Evolutionary conservation across 2,329 filamentous ascomycete genomes (phyloP).

Genomic region (Thelonectria blattea): DNA sequence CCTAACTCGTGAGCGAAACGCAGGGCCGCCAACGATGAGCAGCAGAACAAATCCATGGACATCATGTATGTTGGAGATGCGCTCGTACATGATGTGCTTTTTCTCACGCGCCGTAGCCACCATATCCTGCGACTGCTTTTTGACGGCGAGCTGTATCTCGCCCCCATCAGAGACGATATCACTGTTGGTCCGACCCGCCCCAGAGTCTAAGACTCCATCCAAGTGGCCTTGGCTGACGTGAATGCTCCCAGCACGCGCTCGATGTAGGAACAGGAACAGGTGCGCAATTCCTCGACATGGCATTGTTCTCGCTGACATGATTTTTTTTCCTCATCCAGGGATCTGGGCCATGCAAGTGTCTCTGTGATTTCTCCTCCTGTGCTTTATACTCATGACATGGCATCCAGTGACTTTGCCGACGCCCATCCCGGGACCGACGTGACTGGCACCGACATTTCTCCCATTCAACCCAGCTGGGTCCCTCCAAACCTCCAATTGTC

Average conservation of each 20-base stretch:
- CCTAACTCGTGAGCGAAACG: background rate
- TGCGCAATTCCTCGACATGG: background rate
- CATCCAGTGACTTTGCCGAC: slow-evolving; percentile 25
- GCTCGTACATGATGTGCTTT: fast-evolving
- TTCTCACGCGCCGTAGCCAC: slow-evolving; percentile 13
- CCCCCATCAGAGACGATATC: slow-evolving; percentile 18
- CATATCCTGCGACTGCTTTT: slow-evolving; percentile 25
- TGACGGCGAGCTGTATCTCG: slow-evolving; percentile 14
- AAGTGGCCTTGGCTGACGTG: background rate
- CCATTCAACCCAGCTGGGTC: slow-evolving; percentile 27
- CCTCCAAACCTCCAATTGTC: slow-evolving; percentile 26
- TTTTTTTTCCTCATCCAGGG: background rate
- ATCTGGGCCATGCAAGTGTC: slow-evolving; percentile 27
- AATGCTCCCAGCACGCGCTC: slow-evolving; percentile 5
- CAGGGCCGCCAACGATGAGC: slow-evolving; percentile 28
- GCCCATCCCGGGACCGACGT: slow-evolving; percentile 13
- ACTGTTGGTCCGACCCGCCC: background rate
- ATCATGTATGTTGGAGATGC: slow-evolving; percentile 19
- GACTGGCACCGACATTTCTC: slow-evolving; percentile 27
- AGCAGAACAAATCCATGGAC: slow-evolving; percentile 29
- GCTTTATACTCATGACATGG: background rate
- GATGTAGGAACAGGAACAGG: slow-evolving; percentile 30
- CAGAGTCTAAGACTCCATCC: no score
- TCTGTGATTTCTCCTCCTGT: background rate
- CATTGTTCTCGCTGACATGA: background rate